phyloP scores from a whole-genome alignment of 2,329 filamentous ascomycete genomes.

The Alternaria dauci region DNA sequence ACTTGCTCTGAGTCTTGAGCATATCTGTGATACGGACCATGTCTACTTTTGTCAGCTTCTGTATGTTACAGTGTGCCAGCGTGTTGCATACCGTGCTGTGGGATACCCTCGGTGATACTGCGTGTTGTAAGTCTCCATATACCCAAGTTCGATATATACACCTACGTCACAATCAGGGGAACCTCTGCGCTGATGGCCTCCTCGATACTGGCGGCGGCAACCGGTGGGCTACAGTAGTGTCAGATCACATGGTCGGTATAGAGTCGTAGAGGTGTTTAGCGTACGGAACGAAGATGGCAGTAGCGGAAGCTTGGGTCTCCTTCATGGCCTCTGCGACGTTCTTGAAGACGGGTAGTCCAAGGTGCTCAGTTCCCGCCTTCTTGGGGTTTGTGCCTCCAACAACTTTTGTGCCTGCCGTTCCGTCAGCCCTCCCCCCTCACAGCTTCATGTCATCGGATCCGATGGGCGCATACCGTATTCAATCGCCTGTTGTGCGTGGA shows the following conservation, averaged over 20 bases:
- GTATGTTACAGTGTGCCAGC: not conserved
- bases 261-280: constrained; percentile 28
- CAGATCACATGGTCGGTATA: constrained; percentile 36
- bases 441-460: constrained; percentile 24
- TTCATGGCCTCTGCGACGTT: constrained; percentile 88
- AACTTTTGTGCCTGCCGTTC: constrained; percentile 81
- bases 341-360: constrained; percentile 91
- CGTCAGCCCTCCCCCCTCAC: constrained; percentile 38
- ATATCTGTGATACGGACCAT: constrained; percentile 99
- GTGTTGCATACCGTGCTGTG: constrained; percentile 81
- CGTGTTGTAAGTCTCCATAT: constrained; percentile 46
- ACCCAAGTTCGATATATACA: constrained; percentile 26
- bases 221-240: constrained; percentile 70
- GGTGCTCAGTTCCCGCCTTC: constrained; percentile 91
- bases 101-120: constrained; percentile 93
- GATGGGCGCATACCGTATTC: constrained; percentile 79
- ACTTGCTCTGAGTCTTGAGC: constrained; percentile 97
- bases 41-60: constrained; percentile 63
- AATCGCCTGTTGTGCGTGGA: constrained; percentile 97
- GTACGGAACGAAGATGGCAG: constrained; percentile 95
- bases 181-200: constrained; percentile 95
- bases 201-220: constrained; percentile 94
- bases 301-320: constrained; percentile 88
- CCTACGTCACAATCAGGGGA: constrained; percentile 85
- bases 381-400: constrained; percentile 99